Base-by-base conservation (phyloP, 331 rosid species). In the Malus hybrid region DNA sequence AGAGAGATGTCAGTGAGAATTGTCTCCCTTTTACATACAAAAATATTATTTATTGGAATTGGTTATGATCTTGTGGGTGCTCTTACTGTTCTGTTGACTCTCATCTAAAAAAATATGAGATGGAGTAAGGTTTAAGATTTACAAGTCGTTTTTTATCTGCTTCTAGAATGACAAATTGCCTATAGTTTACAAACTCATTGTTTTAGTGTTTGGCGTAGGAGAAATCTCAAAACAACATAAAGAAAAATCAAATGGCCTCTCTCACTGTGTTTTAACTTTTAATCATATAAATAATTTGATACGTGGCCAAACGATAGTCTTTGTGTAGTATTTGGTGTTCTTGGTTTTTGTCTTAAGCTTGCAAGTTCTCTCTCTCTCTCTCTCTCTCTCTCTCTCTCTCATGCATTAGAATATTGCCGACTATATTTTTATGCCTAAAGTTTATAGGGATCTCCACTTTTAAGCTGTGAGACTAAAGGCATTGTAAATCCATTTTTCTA, bases 191-290 rank as follows among this genome's bases (percentile, higher is more conserved):
- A 3, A 42, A 42, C 13, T 4, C 14, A 42, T 42, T 42, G 44
- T 42, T 42, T 10, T 11, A 44, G 50, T 6, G 73, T 79, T 79
- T 72, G 68, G 65, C 74, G 20, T 36, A 61, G 19, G 76, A 79
- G 81, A 48, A 76, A 75, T 76, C 70, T 19, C 24, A n/a, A 56
- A 70, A 60, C 24, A 28, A 16, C 13, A 27, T 12, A 52, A 15
- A n/a, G 12, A 16, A 44, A 10, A 28, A 20, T 16, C 64, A 55
- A 28, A 24, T 39, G 55, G 39, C 8, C 12, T 33, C 24, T 28
- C 33, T 61, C 66, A 28, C 3, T 15, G 27, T 6, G 16, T 6
- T 61, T 27, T 28, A 24, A 6, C 3, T 6, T 61, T 27, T 28
- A 24, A 6, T 6, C n/a, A 24, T 7, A 13, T 56, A 61, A 13